Evolutionary conservation across 2,329 filamentous ascomycete genomes (phyloP).

Genomic region (Incumbomyces delicatus): DNA sequence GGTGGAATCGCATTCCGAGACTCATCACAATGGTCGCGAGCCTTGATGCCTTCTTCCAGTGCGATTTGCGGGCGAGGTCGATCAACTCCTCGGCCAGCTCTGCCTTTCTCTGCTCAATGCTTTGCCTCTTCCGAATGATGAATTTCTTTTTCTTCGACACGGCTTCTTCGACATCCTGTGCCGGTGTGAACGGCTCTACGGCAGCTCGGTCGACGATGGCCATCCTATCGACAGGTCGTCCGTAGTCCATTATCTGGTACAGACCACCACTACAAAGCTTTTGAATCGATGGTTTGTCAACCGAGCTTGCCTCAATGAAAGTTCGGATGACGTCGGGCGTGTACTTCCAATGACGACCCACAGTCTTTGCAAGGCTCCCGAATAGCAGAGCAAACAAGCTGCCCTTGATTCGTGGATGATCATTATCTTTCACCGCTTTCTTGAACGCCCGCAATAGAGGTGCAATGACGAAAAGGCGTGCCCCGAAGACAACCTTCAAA

Average conservation of each 20-base stretch:
- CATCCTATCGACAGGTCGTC: slow-evolving; percentile 76
- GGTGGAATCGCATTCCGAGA: slow-evolving; percentile 83
- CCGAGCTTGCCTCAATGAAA: slow-evolving; percentile 80
- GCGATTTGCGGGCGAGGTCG: slow-evolving; percentile 63
- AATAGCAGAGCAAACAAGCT: slow-evolving; percentile 84
- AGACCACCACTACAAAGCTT: slow-evolving; percentile 71
- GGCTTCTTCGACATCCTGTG: slow-evolving; percentile 49
- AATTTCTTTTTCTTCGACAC: slow-evolving; percentile 61
- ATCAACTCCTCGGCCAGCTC: slow-evolving; percentile 73
- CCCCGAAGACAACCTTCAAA: slow-evolving; percentile 80
- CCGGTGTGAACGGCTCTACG: slow-evolving; percentile 62
- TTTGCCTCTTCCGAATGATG: slow-evolving; percentile 62
- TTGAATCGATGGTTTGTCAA: slow-evolving; percentile 92
- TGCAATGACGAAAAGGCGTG: slow-evolving; percentile 79
- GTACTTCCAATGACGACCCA: slow-evolving; percentile 88
- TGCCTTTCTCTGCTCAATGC: slow-evolving; percentile 76
- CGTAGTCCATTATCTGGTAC: slow-evolving; percentile 84
- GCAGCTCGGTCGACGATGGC: slow-evolving; percentile 66
- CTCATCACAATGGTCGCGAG: slow-evolving; percentile 87
- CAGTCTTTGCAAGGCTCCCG: slow-evolving; percentile 76
- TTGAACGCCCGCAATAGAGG: slow-evolving; percentile 71
- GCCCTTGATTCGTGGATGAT: slow-evolving; percentile 89
- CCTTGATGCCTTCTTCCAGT: slow-evolving; percentile 92
- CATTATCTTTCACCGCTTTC: slow-evolving; percentile 64
- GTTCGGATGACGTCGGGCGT: slow-evolving; percentile 80